Evolutionary conservation across 169 alveolate species (phyloP).

Genomic region (Perkinsus marinus): DNA sequence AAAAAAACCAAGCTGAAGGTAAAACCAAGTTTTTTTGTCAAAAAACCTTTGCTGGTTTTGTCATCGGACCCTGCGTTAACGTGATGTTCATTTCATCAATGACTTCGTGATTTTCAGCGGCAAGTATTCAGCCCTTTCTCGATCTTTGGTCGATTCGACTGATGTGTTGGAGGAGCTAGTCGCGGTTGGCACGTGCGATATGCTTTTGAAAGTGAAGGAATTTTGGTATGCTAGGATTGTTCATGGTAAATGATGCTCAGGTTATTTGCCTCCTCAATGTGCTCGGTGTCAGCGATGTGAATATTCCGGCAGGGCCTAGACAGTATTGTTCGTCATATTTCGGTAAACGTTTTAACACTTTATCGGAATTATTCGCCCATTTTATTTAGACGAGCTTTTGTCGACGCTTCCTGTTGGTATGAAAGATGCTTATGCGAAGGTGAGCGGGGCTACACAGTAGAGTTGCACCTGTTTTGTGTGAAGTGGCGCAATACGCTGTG

Average conservation of each 20-base stretch:
- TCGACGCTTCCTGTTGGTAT: not conserved
- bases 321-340: not conserved
- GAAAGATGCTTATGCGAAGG: not conserved
- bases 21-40: too few species aligned
- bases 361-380: not conserved
- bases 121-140: too few species aligned
- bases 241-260: too few species aligned
- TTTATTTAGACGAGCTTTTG: not conserved
- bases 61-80: too few species aligned
- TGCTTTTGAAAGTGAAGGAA: not conserved
- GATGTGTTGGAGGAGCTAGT: not conserved
- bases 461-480: too few species aligned
- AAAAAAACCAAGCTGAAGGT: too few species aligned
- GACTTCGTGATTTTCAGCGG: too few species aligned
- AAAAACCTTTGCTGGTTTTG: too few species aligned
- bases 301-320: not conserved
- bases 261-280: not conserved
- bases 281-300: not conserved
- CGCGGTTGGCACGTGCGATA: not conserved
- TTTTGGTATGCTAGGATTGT: not conserved
- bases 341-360: not conserved
- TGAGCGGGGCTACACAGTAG: too few species aligned
- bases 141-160: not conserved
- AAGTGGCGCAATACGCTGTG: too few species aligned
- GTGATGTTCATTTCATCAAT: too few species aligned